Evolutionary conservation across 2,329 filamentous ascomycete species (phyloP), one percentile per base, ranked within the genome.

Genomic region (Ceratocystis variospora): DNA sequence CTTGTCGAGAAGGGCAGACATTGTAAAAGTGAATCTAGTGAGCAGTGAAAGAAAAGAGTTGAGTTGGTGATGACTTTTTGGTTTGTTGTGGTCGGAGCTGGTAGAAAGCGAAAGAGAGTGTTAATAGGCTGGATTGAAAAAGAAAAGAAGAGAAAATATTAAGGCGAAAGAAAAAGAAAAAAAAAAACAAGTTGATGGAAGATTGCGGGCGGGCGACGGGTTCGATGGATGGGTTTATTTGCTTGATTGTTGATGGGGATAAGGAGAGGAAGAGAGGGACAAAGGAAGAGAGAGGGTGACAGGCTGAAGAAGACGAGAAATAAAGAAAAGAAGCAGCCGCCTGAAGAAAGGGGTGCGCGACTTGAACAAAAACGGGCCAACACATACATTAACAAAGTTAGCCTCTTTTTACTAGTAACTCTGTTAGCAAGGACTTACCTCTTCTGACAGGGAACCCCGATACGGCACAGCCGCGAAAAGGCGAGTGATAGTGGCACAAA

Each of bases 1-100:
- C 81, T 95, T 87, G 77, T 96, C 91, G 75, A 99, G 88, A 81
- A 96, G 96, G 80, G 85, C 87, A 81, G 90, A 90, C 91, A 96
- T 96, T 71, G 72, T 87, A 77, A 73, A 69, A 66, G 61, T 69
- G 57, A 45, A 37, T 67, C 64, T 64, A 50, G 57, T 68, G 63
- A 57, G 67, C 68, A 68, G 64, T 64, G 62, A 48, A 61, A 48
- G 37, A 55, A 59, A 64, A 66, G 61, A 62, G 31, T 46, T 25
- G 10, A 28, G 44, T 22, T 41, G 61, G 61, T 22, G 55, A 45
- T 28, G 44, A 62, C 37, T 41, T 3, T 37, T 37, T 15, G 25
- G 53, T 59, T 28, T 12, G 28, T 59, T 59, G 12, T 59, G 55
- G 55, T 37, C 5, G 55, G 19, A 37, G 55, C 25, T 59, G 55